These are phyloP conservation scores for Gnomoniopsis sp. DNA, from an alignment of 2,329 filamentous ascomycete genomes.

Conservation along the genomic window DNA sequence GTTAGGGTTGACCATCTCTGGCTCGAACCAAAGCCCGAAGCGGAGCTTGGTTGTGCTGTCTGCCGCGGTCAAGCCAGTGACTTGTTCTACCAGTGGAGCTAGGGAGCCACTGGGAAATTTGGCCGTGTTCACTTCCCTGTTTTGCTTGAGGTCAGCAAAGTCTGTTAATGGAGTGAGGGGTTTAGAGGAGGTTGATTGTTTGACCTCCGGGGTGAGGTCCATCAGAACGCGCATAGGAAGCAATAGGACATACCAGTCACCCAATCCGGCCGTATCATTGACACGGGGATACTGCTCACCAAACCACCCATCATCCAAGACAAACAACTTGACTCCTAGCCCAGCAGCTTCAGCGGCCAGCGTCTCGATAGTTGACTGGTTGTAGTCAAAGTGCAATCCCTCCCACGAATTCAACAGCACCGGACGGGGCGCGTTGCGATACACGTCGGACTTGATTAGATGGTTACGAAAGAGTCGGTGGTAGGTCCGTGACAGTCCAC, in stretches of 20 bases:
- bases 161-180: background rate
- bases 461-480: slow-evolving; percentile 61
- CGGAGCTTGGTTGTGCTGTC: slow-evolving; percentile 46
- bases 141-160: background rate
- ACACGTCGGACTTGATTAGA: slow-evolving; percentile 51
- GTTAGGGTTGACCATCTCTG: slow-evolving; percentile 64
- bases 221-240: background rate
- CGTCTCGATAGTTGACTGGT: slow-evolving; percentile 51
- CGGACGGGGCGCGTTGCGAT: slow-evolving; percentile 48
- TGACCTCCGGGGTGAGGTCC: too few relatives aligned
- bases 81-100: slow-evolving; percentile 43
- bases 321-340: slow-evolving; percentile 60
- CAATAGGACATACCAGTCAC: slow-evolving; percentile 49
- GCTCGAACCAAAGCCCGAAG: slow-evolving; percentile 67
- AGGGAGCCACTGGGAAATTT: slow-evolving; percentile 56
- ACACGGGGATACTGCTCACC: slow-evolving; percentile 58
- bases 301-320: slow-evolving; percentile 67
- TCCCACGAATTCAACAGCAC: slow-evolving; percentile 65
- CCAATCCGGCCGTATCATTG: slow-evolving; percentile 55
- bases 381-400: slow-evolving; percentile 56
- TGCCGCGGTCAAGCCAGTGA: slow-evolving; percentile 46
- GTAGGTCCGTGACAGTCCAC: slow-evolving; percentile 59
- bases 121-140: slow-evolving; percentile 44
- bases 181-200: too few relatives aligned
- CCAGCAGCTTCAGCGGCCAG: slow-evolving; percentile 55